Base-by-base conservation (phyloP, 164 flowering plant species). In the Kalanchoe fedtschenkoi region DNA sequence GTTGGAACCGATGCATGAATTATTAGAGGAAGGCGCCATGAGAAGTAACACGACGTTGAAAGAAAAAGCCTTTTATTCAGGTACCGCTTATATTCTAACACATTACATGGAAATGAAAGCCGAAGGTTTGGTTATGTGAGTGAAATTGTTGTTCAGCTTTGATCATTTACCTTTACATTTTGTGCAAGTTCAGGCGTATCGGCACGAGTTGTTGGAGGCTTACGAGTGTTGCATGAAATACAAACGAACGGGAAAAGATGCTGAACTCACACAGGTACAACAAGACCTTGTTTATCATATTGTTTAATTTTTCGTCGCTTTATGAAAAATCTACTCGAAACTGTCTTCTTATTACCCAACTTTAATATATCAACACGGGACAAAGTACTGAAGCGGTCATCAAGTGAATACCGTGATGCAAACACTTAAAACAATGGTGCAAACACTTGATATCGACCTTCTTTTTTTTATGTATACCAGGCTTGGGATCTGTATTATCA, bases 401-500 rank as follows among this genome's bases (percentile, higher is more conserved):
- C n/a, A n/a, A n/a, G n/a, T n/a, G n/a, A n/a, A n/a, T n/a, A n/a
- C n/a, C n/a, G n/a, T n/a, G n/a, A n/a, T n/a, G n/a, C n/a, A n/a
- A n/a, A n/a, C n/a, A n/a, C n/a, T n/a, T n/a, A n/a, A n/a, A n/a
- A n/a, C n/a, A n/a, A n/a, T n/a, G n/a, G n/a, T n/a, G n/a, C n/a
- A n/a, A n/a, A n/a, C n/a, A n/a, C n/a, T n/a, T n/a, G n/a, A n/a
- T n/a, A n/a, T n/a, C n/a, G n/a, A n/a, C n/a, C n/a, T n/a, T n/a
- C n/a, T n/a, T n/a, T n/a, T n/a, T n/a, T n/a, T 8, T 22, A 22
- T 29, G 10, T 47, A 4, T 30, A 53, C 26, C 81, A 95, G 99
- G 99, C 99, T 26, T 95, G 99, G 99, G 99, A 95, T 82, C 85
- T 95, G 22, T 95, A 95, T 71, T 95, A 95, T 69, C 95, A 95